A percentile compares a stretch with the other conserved stretches of the same genome.
Conservation (phyloP, 768 basidiomycete species). For the Macrolepiota dolichaula region DNA sequence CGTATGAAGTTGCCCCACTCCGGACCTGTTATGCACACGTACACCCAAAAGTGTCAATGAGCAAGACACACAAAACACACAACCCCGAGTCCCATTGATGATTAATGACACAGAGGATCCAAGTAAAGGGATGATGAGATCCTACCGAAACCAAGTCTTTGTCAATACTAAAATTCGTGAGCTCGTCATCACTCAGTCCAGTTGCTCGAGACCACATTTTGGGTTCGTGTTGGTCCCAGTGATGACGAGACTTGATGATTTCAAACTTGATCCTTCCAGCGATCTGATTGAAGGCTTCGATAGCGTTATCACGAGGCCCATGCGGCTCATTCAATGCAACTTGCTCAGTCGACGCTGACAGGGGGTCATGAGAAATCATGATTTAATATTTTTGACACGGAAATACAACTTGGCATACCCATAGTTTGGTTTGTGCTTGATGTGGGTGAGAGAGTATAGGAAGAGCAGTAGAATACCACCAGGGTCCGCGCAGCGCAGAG, state of each 20-base stretch:
- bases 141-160: constrained; percentile 38
- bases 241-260: constrained; percentile 59
- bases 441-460: not conserved
- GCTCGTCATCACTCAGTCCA: constrained; percentile 46
- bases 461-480: not conserved
- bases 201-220: constrained; percentile 66
- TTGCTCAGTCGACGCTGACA: constrained; percentile 52
- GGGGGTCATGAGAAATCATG: not conserved
- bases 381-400: not conserved
- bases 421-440: not conserved
- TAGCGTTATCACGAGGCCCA: constrained; percentile 52
- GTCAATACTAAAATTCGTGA: constrained; percentile 50
- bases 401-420: constrained; percentile 10
- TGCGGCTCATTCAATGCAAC: constrained; percentile 59
- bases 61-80: not conserved
- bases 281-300: constrained; percentile 62
- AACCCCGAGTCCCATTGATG: constrained; percentile 2
- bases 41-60: not conserved
- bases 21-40: constrained; percentile 38
- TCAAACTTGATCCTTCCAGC: constrained; percentile 57
- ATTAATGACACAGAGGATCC: not conserved
- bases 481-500: too few species aligned
- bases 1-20: constrained; percentile 59
- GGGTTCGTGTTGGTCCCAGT: constrained; percentile 74
- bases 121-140: constrained; percentile 10